A percentile compares a stretch with the other conserved stretches of the same genome.
phyloP scores from a whole-genome alignment of 2,329 filamentous ascomycete genomes.

The Eutypa lata region DNA sequence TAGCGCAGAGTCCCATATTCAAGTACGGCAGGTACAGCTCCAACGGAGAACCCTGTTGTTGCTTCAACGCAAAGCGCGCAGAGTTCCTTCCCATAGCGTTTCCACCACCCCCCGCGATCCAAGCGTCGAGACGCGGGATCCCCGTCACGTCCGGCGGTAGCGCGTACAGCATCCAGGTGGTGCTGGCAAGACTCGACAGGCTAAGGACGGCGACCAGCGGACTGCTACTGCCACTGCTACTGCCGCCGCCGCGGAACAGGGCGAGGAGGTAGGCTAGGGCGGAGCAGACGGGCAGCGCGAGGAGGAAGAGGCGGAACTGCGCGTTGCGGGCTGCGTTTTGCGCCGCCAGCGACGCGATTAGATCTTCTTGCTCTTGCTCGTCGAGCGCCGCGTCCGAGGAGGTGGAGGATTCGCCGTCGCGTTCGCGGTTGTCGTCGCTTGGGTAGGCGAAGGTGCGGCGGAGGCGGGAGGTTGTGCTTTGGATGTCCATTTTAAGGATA shows the following conservation, averaged over 20 bases:
- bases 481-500: slow-evolving; percentile 19
- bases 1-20: slow-evolving; percentile 53
- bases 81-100: slow-evolving; percentile 2
- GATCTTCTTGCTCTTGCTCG: slow-evolving; percentile 60
- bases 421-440: slow-evolving; percentile 53
- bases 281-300: slow-evolving; percentile 56
- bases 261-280: slow-evolving; percentile 52
- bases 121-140: slow-evolving; percentile 46
- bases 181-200: slow-evolving; percentile 61
- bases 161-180: slow-evolving; percentile 57
- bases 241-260: slow-evolving; percentile 31
- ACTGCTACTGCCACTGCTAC: not conserved
- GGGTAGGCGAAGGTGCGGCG: slow-evolving; percentile 78
- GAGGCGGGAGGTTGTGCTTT: slow-evolving; percentile 52
- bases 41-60: slow-evolving; percentile 42
- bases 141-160: slow-evolving; percentile 55
- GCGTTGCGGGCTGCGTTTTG: slow-evolving; percentile 58
- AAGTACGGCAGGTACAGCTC: slow-evolving; percentile 57
- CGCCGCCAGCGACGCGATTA: slow-evolving; percentile 53
- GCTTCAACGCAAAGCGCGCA: slow-evolving; percentile 13
- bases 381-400: slow-evolving; percentile 43
- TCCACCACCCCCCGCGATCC: slow-evolving; percentile 26
- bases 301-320: slow-evolving; percentile 56
- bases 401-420: slow-evolving; percentile 46
- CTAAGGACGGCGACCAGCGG: slow-evolving; percentile 50